phyloP scores from a whole-genome alignment of 106 monocot genomes.

The Dioscorea zingiberensis region DNA sequence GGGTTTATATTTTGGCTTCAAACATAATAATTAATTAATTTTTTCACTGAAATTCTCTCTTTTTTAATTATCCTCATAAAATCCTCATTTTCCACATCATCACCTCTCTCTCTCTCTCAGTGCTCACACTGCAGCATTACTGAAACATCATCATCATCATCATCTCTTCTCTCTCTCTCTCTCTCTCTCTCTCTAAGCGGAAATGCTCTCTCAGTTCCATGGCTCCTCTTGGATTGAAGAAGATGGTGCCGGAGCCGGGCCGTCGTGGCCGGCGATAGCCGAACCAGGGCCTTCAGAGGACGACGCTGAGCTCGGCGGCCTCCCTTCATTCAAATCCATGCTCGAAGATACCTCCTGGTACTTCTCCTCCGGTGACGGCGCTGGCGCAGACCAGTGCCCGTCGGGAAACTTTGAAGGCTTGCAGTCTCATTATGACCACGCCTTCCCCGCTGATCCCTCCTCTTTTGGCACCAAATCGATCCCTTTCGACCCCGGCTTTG shows the following conservation, averaged over 20 bases:
- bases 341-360: background rate
- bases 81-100: no score
- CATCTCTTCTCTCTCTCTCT: background rate
- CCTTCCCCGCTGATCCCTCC: background rate
- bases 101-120: no score
- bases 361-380: background rate
- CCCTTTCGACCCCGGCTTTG: conserved; percentile 31
- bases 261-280: background rate
- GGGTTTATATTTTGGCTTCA: no score
- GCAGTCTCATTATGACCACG: background rate
- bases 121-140: no score
- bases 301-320: background rate
- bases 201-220: background rate
- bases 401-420: background rate
- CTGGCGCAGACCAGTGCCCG: background rate
- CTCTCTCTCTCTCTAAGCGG: background rate
- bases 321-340: background rate
- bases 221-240: background rate
- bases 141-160: no score
- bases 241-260: background rate
- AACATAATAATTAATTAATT: no score
- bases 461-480: background rate
- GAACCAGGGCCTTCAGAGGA: no score
- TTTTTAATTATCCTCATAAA: no score
- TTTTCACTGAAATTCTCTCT: no score